phyloP scores from a whole-genome alignment of 2,329 filamentous ascomycete species.

The Trichoderma sp. region DNA sequence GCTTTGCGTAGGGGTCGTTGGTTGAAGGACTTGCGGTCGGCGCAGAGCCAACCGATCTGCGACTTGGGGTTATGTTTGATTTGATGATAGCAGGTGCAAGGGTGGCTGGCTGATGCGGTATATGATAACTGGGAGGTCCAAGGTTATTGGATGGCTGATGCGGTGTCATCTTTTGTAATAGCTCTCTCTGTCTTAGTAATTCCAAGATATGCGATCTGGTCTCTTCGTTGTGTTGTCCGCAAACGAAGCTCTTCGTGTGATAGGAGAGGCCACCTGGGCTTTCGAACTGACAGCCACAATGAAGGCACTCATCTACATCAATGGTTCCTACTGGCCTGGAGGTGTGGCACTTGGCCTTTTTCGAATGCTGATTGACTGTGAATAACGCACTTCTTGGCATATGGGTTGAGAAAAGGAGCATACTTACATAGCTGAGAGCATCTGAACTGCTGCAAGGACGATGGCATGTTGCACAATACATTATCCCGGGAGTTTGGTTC shows the following conservation, averaged over 20 bases:
- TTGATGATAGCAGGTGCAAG: neutral
- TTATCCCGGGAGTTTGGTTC: conserved; percentile 21
- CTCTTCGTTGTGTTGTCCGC: conserved; percentile 42
- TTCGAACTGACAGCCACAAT: conserved; percentile 49
- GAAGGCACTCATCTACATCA: conserved; percentile 42
- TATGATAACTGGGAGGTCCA: neutral
- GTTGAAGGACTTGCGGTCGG: conserved; percentile 25
- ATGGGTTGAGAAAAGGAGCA: neutral
- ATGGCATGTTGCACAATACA: conserved; percentile 34
- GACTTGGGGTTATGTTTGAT: neutral
- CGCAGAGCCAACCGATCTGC: neutral
- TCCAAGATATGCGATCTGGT: neutral
- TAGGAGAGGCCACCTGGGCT: conserved; percentile 46
- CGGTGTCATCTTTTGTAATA: neutral
- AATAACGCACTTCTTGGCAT: neutral
- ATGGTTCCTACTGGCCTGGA: neutral
- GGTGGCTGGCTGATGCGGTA: neutral
- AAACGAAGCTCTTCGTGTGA: conserved; percentile 48
- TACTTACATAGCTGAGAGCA: conserved; percentile 36
- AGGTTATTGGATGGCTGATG: neutral
- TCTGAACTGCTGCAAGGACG: conserved; percentile 38
- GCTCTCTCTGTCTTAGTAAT: neutral
- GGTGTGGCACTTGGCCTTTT: conserved; percentile 12
- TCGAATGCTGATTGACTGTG: conserved; percentile 8
- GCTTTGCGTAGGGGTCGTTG: conserved; percentile 48